phyloP scores from a whole-genome alignment of 106 monocot genomes.

The Dendrobium chrysotoxum region DNA sequence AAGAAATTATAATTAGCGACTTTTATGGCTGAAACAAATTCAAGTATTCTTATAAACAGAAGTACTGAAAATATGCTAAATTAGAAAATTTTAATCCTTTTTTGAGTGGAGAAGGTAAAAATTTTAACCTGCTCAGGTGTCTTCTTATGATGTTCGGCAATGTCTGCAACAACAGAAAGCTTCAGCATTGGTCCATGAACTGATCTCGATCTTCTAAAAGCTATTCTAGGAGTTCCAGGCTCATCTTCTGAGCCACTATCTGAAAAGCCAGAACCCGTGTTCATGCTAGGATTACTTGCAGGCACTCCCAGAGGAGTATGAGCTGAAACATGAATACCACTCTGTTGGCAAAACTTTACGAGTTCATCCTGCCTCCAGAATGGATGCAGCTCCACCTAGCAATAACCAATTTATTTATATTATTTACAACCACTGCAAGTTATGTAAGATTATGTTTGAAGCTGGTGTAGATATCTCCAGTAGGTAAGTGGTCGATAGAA shows the following conservation, averaged over 20 bases:
- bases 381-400: constrained; percentile 86
- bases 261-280: constrained; percentile 24
- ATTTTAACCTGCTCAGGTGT: constrained; percentile 72
- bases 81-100: not conserved
- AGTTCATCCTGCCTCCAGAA: constrained; percentile 96
- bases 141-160: constrained; percentile 63
- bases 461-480: not conserved
- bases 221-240: constrained; percentile 71
- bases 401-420: not conserved
- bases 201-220: constrained; percentile 78
- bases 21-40: not conserved
- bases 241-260: constrained; percentile 93
- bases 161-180: constrained; percentile 66
- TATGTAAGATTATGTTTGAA: not conserved
- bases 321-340: constrained; percentile 85
- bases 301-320: constrained; percentile 85
- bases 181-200: constrained; percentile 90
- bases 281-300: constrained; percentile 21
- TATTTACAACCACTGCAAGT: constrained; percentile 1
- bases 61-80: not conserved
- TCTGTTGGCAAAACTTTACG: constrained; percentile 73
- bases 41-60: not conserved
- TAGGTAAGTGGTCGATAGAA: not conserved
- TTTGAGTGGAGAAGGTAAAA: not conserved
- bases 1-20: not conserved